Evolutionary conservation across 441 rosid species (phyloP), one percentile per base, ranked within the genome.

Genomic region (Bruguiera hainesii): DNA sequence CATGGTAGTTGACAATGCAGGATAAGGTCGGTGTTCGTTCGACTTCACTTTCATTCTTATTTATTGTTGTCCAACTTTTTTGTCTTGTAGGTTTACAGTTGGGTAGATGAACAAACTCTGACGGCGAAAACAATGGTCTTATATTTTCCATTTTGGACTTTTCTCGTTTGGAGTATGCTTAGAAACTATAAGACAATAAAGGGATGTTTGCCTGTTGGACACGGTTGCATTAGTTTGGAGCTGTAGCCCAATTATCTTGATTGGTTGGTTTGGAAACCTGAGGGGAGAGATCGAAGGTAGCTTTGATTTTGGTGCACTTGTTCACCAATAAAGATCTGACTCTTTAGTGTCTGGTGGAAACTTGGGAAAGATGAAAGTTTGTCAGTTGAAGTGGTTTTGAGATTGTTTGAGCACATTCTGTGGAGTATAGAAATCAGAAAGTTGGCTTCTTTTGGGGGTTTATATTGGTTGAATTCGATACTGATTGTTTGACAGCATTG

Each of bases 91-190:
- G 63, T 55, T 77, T 80, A 48, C 71, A 9, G 84, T 35, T 81
- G 75, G 85, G 89, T 77, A 80, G 92, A 80, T 84, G 85, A 84
- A 75, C 89, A 31, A 87, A 81, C 85, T 62, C 68, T 35, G 84
- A 68, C 86, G 89, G 87, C 80, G 58, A 75, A 53, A 65, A 48
- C 86, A 57, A 79, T 53, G 81, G 60, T 52, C 19, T 10, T 51
- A 33, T 51, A 23, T 69, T 68, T 71, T 60, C 39, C 35, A 35
- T 10, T 71, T 70, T 65, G 28, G 56, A 6, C 7, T 56, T 63
- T 63, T 64, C 13, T 64, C 42, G 63, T 68, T 19, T 67, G 61
- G n/a, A 69, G 55, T 63, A 7, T 65, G 35, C 60, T 69, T n/a
- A 30, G 49, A 42, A 25, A 50, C 61, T 58, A 4, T 60, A 58